Percentiles rank a stretch among this genome's conserved stretches.
Evolutionary conservation across 768 basidiomycete genomes (phyloP).

Genomic region (Mycena olivaceomarginata): DNA sequence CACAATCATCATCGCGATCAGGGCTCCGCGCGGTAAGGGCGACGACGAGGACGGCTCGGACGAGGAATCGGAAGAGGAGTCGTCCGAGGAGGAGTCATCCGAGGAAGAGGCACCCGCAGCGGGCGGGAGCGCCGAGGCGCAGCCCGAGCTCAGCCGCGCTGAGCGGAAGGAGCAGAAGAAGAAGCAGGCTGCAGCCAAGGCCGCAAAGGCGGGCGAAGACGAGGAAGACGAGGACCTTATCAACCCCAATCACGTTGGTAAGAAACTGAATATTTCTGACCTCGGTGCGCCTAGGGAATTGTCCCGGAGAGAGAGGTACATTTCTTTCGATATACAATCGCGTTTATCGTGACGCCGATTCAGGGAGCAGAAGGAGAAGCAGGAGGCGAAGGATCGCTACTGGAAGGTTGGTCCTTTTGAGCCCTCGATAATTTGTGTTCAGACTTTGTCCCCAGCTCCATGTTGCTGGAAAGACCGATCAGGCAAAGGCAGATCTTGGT

Average conservation of each 20-base stretch:
- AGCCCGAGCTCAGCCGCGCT: constrained; percentile 79
- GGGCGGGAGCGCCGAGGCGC: constrained; percentile 47
- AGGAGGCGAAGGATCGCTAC: constrained; percentile 91
- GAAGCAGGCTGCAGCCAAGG: constrained; percentile 76
- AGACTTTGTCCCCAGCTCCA: constrained; percentile 71
- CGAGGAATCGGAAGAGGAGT: constrained; percentile 47
- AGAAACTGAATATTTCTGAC: constrained; percentile 87
- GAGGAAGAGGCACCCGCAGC: constrained; percentile 59
- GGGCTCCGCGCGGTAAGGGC: constrained; percentile 52
- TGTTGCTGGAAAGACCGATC: constrained; percentile 88
- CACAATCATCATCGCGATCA: constrained; percentile 29
- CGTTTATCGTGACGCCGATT: constrained; percentile 9
- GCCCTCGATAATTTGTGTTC: neutral
- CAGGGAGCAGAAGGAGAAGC: constrained; percentile 95
- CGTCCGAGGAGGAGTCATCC: constrained; percentile 59
- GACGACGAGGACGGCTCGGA: constrained; percentile 62
- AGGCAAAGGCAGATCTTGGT: constrained; percentile 92
- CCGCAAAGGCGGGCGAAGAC: constrained; percentile 59
- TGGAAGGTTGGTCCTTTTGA: constrained; percentile 77
- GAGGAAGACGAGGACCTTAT: constrained; percentile 81
- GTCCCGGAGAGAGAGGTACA: constrained; percentile 79
- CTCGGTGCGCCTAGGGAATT: constrained; percentile 78
- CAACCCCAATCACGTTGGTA: constrained; percentile 86
- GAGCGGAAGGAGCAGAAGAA: constrained; percentile 91
- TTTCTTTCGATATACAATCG: constrained; percentile 23